Evolutionary conservation across 441 rosid genomes (phyloP).

Genomic region (Eutrema salsugineum): DNA sequence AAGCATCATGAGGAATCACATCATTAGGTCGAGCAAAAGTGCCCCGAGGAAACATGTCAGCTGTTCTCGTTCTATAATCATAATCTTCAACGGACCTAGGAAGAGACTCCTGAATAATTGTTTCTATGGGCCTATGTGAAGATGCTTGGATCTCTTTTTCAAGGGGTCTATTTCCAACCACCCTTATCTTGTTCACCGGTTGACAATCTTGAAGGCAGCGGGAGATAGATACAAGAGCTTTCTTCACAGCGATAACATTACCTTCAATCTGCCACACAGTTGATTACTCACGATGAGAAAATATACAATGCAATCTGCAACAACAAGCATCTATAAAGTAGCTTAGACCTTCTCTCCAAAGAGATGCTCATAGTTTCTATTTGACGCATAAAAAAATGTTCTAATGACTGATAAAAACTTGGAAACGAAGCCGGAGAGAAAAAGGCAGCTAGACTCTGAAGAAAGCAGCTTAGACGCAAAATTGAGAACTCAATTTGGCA

Average conservation of each 20-base stretch:
- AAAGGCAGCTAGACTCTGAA: background rate
- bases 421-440: background rate
- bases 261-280: constrained; percentile 81
- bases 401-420: background rate
- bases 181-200: constrained; percentile 48
- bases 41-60: constrained; percentile 34
- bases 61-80: constrained; percentile 32
- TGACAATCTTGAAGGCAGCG: constrained; percentile 78
- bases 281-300: constrained; percentile 13
- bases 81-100: constrained; percentile 34
- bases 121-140: constrained; percentile 39
- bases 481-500: background rate
- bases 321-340: constrained; percentile 8
- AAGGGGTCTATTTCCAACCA: constrained; percentile 37
- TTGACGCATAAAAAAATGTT: background rate
- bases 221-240: constrained; percentile 74
- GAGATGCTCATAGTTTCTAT: background rate
- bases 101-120: constrained; percentile 37
- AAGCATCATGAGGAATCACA: constrained; percentile 35
- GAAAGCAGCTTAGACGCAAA: background rate
- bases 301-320: background rate
- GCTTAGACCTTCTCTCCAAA: background rate
- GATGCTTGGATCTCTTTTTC: constrained; percentile 37
- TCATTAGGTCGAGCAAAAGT: constrained; percentile 31
- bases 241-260: constrained; percentile 61